Evolutionary conservation across 2,329 filamentous ascomycete genomes (phyloP).

Genomic region (Diaporthe citrichinensis): DNA sequence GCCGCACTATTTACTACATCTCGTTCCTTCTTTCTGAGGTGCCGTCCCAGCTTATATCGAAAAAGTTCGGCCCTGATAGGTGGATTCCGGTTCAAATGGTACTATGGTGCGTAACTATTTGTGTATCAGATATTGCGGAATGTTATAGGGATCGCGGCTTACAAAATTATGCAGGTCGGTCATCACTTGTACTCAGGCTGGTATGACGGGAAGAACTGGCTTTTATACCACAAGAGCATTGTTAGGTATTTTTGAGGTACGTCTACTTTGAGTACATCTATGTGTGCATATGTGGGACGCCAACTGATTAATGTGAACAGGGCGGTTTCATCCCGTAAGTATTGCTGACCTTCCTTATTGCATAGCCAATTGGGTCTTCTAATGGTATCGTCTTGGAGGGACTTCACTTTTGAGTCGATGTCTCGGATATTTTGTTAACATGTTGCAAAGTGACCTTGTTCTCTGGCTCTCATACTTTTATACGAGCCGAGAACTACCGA

Average conservation of each 20-base stretch:
- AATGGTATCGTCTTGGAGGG: no score
- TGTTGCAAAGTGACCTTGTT: conserved; percentile 45
- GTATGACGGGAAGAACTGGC: conserved; percentile 31
- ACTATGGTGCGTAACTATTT: conserved; percentile 46
- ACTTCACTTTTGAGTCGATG: fast-evolving
- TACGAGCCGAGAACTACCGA: conserved; percentile 54
- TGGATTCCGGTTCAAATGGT: conserved; percentile 51
- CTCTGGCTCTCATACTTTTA: conserved; percentile 54
- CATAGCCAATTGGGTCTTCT: neutral
- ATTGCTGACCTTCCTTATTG: no score
- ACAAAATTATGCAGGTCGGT: neutral
- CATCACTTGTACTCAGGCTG: conserved; percentile 15
- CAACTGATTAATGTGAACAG: conserved; percentile 37
- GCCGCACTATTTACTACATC: conserved; percentile 64
- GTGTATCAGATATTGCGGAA: conserved; percentile 40
- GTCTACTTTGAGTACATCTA: no score
- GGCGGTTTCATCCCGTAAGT: conserved; percentile 51
- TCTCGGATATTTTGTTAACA: neutral
- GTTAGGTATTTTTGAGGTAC: conserved; percentile 20
- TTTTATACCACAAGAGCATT: conserved; percentile 42
- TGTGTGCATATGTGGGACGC: neutral
- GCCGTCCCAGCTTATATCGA: conserved; percentile 70
- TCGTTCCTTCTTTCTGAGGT: conserved; percentile 69
- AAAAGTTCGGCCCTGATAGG: conserved; percentile 56
- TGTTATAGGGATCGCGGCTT: neutral